Base-by-base conservation (phyloP, 1,284 basidiomycete species). In the Tylopilus sp. region DNA sequence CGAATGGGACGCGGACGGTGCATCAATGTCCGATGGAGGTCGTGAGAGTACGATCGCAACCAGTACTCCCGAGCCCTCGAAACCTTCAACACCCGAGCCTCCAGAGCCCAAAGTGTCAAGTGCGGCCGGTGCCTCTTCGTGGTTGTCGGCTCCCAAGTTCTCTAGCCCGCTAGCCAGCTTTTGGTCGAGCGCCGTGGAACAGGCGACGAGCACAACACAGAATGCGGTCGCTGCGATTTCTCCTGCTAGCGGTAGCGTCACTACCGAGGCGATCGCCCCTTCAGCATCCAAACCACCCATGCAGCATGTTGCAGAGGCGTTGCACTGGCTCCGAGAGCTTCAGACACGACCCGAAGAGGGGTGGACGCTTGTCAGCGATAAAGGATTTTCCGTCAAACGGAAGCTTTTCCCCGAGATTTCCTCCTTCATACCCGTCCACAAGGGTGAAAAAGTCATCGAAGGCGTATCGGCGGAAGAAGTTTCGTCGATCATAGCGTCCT, bases 381-480 rank as follows among this genome's bases (percentile, higher is more conserved):
- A 91, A 56, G 89, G 86, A 9, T 71, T 96, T 38, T 76, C 84
- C 9, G 79, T 97, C 6, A 84, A 91, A 54, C 83, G 86, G 55
- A 89, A 89, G 59, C 66, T 86, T 15, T 82, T 85, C 10, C 75
- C 86, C 2, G 83, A 89, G 46, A 81, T 97, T 13, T 97, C 93
- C 8, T 76, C 85, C 8, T 76, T 81, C 37, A 82, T 97, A 40
- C 89, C 92, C 0, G 84, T 98, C 4, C 89, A 95, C 63, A 87
- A 86, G 52, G 92, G 91, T 0, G 87, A 90, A 64, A 90, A 93
- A 67, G 92, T 99, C 52, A 87, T 99, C 41, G 89, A 98, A 64
- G 95, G 96, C 2, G 81, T 97, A 9, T 90, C 92, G 0, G 95
- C 95, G 0, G 96, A 97, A 60, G 96, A 99, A 62, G 74, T 97